Base-by-base conservation (phyloP, 306 rosid species). In the Acacia confusa region DNA sequence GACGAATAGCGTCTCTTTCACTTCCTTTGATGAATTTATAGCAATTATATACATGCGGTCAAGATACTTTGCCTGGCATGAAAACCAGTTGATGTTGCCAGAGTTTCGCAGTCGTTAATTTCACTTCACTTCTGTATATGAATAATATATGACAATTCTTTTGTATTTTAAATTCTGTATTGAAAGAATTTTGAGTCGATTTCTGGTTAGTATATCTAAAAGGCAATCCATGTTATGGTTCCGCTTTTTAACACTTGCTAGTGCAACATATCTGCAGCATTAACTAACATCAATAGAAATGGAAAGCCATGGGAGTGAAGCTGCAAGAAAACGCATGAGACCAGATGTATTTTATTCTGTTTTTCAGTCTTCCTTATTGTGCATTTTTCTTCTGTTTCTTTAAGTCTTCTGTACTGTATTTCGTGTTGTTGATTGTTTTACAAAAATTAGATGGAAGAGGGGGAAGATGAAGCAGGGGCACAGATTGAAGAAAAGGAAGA, bases 291-390 rank as follows among this genome's bases (percentile, higher is more conserved):
- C 80, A 61, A 52, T 84, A 79, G 86, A 67, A 77, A 87, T 81
- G 72, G 86, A 84, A 77, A 87, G 78, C 82, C 19, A 66, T 5
- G 84, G 78, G 36, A 86, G 68, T 52, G 85, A 84, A 79, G 76
- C 47, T 19, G 13, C 84, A 44, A 88, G 91, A 78, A 91, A 91
- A 77, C 90, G 95, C 78, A 74, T 81, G 89, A 89, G 88, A 84
- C 67, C 83, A 70, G 88, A 72, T 71, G 92, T 84, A 77, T 19
- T 58, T 72, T 70, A 32, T 32, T 87, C 53, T 53, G 5, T 47
- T 50, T 72, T 82, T 43, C 28, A 41, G 34, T 44, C 7, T 13
- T 70, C 67, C 45, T 36, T 55, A 25, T 69, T 43, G 6, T 44
- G 76, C 19, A 11, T 19, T 25, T 79, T 75, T 74, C 9, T 75